Evolutionary conservation across 805 yeast genomes (phyloP).

Genomic region (Tetrapisispora fleetii): DNA sequence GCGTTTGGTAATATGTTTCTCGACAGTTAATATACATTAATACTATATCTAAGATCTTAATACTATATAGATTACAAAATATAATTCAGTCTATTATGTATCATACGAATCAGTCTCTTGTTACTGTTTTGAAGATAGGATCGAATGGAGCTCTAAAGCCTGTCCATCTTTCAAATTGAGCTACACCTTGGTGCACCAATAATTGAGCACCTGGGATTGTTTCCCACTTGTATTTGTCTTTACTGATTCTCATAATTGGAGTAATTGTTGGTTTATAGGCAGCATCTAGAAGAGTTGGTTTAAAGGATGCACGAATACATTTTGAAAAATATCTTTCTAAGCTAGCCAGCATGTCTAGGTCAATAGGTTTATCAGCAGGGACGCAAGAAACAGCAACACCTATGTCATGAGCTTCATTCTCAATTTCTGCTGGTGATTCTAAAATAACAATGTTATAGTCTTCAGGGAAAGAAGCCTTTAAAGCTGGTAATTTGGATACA

Average conservation of each 20-base stretch:
- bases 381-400: constrained; percentile 66
- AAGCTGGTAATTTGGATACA: constrained; percentile 45
- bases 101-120: constrained; percentile 10
- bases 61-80: not conserved
- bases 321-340: constrained; percentile 40
- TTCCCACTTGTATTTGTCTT: constrained; percentile 54
- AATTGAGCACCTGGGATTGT: constrained; percentile 86
- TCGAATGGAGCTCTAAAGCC: constrained; percentile 54
- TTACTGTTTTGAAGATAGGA: constrained; percentile 53
- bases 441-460: constrained; percentile 50
- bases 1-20: no score
- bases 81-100: not conserved
- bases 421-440: constrained; percentile 39
- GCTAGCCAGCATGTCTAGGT: constrained; percentile 37
- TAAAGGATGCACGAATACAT: constrained; percentile 33
- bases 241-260: constrained; percentile 74
- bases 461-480: constrained; percentile 52
- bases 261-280: constrained; percentile 88
- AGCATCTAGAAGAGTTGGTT: constrained; percentile 70
- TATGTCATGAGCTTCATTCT: constrained; percentile 33
- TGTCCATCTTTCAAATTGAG: constrained; percentile 74
- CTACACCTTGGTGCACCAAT: constrained; percentile 88
- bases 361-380: constrained; percentile 73
- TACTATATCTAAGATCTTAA: no score
- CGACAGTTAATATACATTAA: no score